phyloP scores from a whole-genome alignment of 306 rosid species.

The Inga laurina region DNA sequence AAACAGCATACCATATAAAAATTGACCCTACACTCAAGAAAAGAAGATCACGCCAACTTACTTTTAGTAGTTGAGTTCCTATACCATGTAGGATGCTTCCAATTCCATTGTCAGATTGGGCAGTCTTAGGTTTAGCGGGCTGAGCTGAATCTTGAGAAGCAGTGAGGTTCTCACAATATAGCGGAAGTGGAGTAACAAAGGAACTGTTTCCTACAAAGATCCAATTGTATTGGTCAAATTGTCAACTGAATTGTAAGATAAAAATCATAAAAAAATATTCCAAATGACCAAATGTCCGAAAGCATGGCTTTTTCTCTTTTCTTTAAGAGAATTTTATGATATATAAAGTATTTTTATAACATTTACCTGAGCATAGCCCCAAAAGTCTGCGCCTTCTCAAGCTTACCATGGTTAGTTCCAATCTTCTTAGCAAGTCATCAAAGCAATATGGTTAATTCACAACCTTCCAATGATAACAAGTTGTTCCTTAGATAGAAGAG shows the following conservation, averaged over 20 bases:
- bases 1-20: slow-evolving; percentile 12
- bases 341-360: slow-evolving; percentile 7
- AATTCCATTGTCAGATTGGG: slow-evolving; percentile 48
- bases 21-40: not conserved
- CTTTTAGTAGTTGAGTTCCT: slow-evolving; percentile 34
- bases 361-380: slow-evolving; percentile 83
- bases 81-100: slow-evolving; percentile 47
- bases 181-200: slow-evolving; percentile 59
- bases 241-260: slow-evolving; percentile 8
- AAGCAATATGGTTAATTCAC: slow-evolving; percentile 21
- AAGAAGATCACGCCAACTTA: slow-evolving; percentile 14
- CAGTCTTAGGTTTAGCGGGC: slow-evolving; percentile 46
- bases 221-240: slow-evolving; percentile 29
- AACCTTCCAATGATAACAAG: slow-evolving; percentile 28
- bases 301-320: slow-evolving; percentile 3
- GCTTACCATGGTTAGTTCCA: slow-evolving; percentile 73
- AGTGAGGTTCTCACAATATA: slow-evolving; percentile 49
- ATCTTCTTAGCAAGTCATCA: slow-evolving; percentile 37
- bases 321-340: not conserved
- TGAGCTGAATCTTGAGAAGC: slow-evolving; percentile 42
- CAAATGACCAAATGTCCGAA: not conserved
- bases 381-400: slow-evolving; percentile 93
- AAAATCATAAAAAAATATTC: slow-evolving; percentile 12
- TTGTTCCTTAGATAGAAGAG: slow-evolving; percentile 21
- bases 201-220: slow-evolving; percentile 64